Percentiles rank a stretch among this genome's conserved stretches.
Conservation (phyloP, 192 early-diverging fungal genomes). For the Mycoemilia scoparia region DNA sequence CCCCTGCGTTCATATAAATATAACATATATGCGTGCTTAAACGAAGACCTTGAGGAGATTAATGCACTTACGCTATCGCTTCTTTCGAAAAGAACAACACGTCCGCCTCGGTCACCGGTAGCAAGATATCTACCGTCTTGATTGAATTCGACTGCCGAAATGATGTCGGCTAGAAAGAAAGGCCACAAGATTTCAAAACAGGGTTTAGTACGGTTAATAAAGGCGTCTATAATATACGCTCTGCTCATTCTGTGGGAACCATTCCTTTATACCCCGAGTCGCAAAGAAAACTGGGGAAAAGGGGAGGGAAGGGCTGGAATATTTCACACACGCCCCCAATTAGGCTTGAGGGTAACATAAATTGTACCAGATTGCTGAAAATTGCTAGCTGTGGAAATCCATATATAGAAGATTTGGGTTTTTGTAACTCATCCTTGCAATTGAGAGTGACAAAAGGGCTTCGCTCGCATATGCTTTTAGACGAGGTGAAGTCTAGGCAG, state of each 20-base stretch:
- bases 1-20: no score
- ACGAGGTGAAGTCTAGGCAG: neutral
- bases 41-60: no score
- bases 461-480: neutral
- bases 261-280: neutral
- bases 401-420: no score
- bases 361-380: no score
- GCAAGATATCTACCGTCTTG: conserved; percentile 91
- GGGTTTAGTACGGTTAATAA: neutral
- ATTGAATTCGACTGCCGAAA: conserved; percentile 97
- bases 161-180: conserved; percentile 76
- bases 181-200: neutral
- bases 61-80: conserved; percentile 80
- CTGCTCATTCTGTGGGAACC: neutral
- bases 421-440: neutral
- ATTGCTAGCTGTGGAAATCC: no score
- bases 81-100: conserved; percentile 95
- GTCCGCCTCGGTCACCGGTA: conserved; percentile 93
- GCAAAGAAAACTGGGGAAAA: neutral
- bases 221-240: neutral
- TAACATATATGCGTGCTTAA: no score
- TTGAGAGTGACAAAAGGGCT: neutral
- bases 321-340: no score
- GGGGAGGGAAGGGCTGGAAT: neutral
- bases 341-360: no score